phyloP scores from a whole-genome alignment of 179 eudicot genomes.

The Patellifolia procumbens region DNA sequence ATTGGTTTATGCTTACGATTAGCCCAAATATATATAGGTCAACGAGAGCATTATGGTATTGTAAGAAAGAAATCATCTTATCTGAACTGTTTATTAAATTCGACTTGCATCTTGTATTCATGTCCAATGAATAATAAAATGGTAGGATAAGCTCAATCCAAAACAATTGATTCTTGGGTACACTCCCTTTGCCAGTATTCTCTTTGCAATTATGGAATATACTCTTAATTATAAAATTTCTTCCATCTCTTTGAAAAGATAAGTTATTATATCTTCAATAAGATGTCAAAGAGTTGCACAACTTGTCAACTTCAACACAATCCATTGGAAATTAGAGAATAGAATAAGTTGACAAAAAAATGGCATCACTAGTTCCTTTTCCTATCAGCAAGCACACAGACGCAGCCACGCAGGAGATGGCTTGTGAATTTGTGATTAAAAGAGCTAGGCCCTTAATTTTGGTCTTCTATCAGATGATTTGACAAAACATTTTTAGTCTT shows the following conservation, averaged over 20 bases:
- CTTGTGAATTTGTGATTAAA: not conserved
- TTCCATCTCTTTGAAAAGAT: not conserved
- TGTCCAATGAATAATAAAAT: not conserved
- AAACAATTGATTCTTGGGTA: conserved; percentile 9
- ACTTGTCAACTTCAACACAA: not conserved
- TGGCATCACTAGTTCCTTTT: not conserved
- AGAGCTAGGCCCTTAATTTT: too few relatives aligned
- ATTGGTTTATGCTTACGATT: not conserved
- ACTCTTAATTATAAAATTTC: too few relatives aligned
- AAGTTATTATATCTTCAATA: too few relatives aligned
- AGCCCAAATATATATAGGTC: not conserved
- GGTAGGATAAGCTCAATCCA: conserved; percentile 17
- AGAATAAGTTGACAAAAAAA: not conserved
- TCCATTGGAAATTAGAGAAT: not conserved
- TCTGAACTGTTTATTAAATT: not conserved
- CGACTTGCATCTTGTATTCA: not conserved
- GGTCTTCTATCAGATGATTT: not conserved
- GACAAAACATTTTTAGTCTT: too few relatives aligned
- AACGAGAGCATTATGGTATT: not conserved
- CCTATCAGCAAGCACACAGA: not conserved
- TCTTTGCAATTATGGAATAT: not conserved
- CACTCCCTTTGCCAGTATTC: not conserved
- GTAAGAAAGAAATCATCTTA: not conserved
- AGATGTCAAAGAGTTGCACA: not conserved
- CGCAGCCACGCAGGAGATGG: not conserved